Evolutionary conservation across 805 yeast genomes (phyloP).

Genomic region (Metschnikowia colocasiae): DNA sequence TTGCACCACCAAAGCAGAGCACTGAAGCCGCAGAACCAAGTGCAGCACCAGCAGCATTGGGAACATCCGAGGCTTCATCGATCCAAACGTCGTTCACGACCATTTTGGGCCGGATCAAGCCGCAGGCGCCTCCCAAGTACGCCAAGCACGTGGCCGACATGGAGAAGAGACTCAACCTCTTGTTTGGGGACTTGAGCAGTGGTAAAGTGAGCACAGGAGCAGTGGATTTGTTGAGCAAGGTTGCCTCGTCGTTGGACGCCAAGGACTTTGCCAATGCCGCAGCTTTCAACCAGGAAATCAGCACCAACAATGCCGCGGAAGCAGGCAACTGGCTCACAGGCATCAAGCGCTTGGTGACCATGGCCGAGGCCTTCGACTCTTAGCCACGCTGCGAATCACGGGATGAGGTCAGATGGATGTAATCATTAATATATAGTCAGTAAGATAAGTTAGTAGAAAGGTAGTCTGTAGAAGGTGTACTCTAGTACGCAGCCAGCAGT

Average conservation of each 20-base stretch:
- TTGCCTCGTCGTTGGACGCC: slow-evolving; percentile 48
- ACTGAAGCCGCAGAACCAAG: neutral
- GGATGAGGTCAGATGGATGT: too few species aligned
- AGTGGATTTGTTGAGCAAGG: slow-evolving; percentile 46
- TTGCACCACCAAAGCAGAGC: neutral
- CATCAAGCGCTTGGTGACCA: slow-evolving; percentile 78
- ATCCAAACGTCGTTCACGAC: slow-evolving; percentile 54
- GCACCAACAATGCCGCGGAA: slow-evolving; percentile 63
- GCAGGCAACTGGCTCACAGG: slow-evolving; percentile 93
- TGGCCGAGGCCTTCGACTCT: slow-evolving; percentile 44
- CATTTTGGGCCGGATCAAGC: slow-evolving; percentile 60
- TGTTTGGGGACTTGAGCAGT: slow-evolving; percentile 76
- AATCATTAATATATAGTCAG: too few species aligned
- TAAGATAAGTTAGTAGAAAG: too few species aligned
- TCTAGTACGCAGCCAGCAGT: too few species aligned
- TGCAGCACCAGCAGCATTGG: neutral
- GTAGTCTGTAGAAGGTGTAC: too few species aligned
- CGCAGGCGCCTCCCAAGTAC: slow-evolving; percentile 71
- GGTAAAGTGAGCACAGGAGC: slow-evolving; percentile 57
- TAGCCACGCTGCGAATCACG: neutral
- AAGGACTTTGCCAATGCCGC: slow-evolving; percentile 61
- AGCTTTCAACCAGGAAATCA: slow-evolving; percentile 51
- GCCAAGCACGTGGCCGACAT: slow-evolving; percentile 73
- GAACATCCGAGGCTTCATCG: slow-evolving; percentile 23
- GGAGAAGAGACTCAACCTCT: slow-evolving; percentile 71